Percentiles rank a stretch among this genome's conserved stretches.
These are phyloP conservation scores for Thamnidium elegans DNA, from an alignment of 192 early-diverging fungal genomes.

Conservation along the genomic window DNA sequence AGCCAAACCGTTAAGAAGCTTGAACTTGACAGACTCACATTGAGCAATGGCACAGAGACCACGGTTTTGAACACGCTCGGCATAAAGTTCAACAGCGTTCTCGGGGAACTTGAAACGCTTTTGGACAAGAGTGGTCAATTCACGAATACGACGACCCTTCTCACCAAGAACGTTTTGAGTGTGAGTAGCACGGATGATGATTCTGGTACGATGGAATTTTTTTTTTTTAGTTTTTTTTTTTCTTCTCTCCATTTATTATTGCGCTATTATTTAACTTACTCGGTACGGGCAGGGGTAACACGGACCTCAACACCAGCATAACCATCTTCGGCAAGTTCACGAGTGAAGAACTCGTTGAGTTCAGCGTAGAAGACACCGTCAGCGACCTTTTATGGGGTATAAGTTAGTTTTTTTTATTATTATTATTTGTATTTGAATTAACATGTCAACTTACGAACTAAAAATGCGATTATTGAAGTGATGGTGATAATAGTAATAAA, in stretches of 20 bases:
- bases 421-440: neutral
- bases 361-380: constrained; percentile 99
- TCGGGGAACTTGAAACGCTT: constrained; percentile 99
- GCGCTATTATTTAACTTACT: constrained; percentile 46
- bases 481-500: neutral
- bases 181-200: constrained; percentile 99
- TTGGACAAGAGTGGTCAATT: constrained; percentile 97
- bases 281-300: constrained; percentile 97
- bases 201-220: constrained; percentile 23
- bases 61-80: constrained; percentile 95
- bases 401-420: neutral
- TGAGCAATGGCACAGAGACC: constrained; percentile 98
- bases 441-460: constrained; percentile 30
- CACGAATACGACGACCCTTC: constrained; percentile 98
- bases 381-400: constrained; percentile 71
- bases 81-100: constrained; percentile 97
- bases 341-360: constrained; percentile 98
- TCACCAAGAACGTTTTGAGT: constrained; percentile 98
- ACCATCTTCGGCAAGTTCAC: constrained; percentile 95
- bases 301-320: constrained; percentile 99
- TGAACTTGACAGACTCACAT: constrained; percentile 98
- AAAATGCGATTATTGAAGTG: neutral
- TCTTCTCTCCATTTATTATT: neutral
- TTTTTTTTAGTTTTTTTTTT: neutral
- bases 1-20: constrained; percentile 94